These are phyloP conservation scores for Candida qinlingensis DNA, from an alignment of 805 yeast genomes.

Conservation along the genomic window DNA sequence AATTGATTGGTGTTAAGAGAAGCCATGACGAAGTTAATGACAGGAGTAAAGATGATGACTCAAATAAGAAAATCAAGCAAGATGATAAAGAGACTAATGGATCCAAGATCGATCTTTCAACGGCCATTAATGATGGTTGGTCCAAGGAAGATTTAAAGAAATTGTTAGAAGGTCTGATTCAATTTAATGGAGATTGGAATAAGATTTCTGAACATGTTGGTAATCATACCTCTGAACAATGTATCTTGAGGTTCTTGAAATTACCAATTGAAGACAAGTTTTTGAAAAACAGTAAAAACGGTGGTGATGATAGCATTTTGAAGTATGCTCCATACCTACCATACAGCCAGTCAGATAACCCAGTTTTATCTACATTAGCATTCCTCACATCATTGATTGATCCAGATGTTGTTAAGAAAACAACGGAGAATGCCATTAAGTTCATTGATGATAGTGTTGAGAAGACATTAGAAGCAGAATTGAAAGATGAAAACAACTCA, in stretches of 20 bases:
- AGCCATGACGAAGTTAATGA: conserved; percentile 10
- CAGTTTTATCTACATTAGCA: conserved; percentile 88
- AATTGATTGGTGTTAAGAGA: conserved; percentile 22
- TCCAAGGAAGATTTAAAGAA: conserved; percentile 52
- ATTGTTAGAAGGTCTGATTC: conserved; percentile 57
- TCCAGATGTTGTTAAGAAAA: conserved; percentile 78
- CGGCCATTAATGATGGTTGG: conserved; percentile 52
- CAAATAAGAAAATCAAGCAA: neutral
- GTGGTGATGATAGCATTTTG: conserved; percentile 59
- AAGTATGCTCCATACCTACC: conserved; percentile 83
- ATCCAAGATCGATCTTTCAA: neutral
- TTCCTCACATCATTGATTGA: conserved; percentile 83
- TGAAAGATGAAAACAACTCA: conserved; percentile 14
- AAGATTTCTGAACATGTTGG: conserved; percentile 64
- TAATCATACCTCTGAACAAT: conserved; percentile 67
- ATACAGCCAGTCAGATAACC: conserved; percentile 81
- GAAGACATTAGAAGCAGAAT: conserved; percentile 14
- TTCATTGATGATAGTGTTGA: conserved; percentile 22
- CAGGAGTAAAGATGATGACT: conserved; percentile 1
- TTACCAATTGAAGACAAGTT: conserved; percentile 78
- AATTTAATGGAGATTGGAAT: conserved; percentile 73
- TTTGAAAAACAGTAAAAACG: conserved; percentile 25
- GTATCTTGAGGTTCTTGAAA: conserved; percentile 72
- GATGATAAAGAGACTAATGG: conserved; percentile 10
- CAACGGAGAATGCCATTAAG: conserved; percentile 56